Percentiles rank a stretch among this genome's conserved stretches.
Evolutionary conservation across 352 stramenopile species (phyloP).

Genomic region (Pythium dissotocum): DNA sequence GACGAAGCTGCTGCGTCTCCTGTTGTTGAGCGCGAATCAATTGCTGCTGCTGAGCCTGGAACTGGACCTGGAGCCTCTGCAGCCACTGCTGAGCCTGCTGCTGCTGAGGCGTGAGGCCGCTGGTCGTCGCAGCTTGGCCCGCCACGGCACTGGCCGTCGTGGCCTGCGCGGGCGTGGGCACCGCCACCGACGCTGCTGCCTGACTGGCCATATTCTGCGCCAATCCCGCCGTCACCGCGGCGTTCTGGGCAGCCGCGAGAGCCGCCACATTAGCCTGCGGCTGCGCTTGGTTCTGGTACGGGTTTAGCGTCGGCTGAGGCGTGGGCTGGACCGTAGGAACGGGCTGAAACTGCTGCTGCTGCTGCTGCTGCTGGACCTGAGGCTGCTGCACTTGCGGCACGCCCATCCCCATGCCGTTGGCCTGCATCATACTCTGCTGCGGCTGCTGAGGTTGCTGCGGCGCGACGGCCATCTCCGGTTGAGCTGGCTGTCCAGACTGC

Average conservation of each 20-base stretch:
- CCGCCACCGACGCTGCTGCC: not conserved
- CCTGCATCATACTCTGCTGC: not conserved
- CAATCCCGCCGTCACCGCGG: not conserved
- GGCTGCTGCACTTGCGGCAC: not conserved
- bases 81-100: conserved; percentile 82
- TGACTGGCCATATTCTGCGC: not conserved
- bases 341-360: not conserved
- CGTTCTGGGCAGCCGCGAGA: not conserved
- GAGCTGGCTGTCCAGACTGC: conserved; percentile 31
- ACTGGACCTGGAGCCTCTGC: conserved; percentile 80
- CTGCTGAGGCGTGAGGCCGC: conserved; percentile 41
- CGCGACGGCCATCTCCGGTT: conserved; percentile 19
- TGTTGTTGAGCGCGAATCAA: conserved; percentile 76
- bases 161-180: not conserved
- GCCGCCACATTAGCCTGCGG: not conserved
- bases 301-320: not conserved
- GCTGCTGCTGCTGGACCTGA: not conserved
- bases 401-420: conserved; percentile 5
- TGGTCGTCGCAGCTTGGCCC: not conserved
- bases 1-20: conserved; percentile 74
- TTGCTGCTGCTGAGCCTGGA: conserved; percentile 80
- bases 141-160: not conserved
- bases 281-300: not conserved
- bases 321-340: not conserved
- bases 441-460: conserved; percentile 7